Evolutionary conservation across 2,329 filamentous ascomycete genomes (phyloP).

Genomic region (Colletotrichum zoysiae): DNA sequence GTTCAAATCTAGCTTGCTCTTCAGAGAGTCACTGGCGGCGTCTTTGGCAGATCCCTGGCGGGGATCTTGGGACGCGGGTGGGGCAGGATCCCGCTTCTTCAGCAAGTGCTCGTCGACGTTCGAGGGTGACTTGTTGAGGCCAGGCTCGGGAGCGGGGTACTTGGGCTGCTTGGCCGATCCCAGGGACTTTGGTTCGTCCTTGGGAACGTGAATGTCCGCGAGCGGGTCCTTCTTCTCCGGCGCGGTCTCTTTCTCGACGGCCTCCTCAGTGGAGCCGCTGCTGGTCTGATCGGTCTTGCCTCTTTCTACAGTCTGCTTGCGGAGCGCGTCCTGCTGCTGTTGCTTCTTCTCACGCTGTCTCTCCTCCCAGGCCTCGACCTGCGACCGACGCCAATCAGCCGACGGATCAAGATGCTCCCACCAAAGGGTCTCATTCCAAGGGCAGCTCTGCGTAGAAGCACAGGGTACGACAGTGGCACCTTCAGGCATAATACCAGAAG

Average conservation of each 20-base stretch:
- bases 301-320: conserved; percentile 38
- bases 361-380: conserved; percentile 60
- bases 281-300: neutral
- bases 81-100: conserved; percentile 30
- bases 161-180: conserved; percentile 40
- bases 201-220: conserved; percentile 28
- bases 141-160: conserved; percentile 35
- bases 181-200: conserved; percentile 35
- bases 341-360: conserved; percentile 54
- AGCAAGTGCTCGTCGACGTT: conserved; percentile 39
- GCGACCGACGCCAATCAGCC: conserved; percentile 55
- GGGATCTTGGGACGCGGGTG: conserved; percentile 41
- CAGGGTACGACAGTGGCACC: conserved; percentile 63
- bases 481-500: conserved; percentile 76
- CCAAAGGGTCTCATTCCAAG: conserved; percentile 67
- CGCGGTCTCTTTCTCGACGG: neutral
- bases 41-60: conserved; percentile 32
- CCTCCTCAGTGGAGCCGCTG: neutral
- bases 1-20: conserved; percentile 46
- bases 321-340: conserved; percentile 47
- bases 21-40: conserved; percentile 44
- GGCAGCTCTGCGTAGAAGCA: conserved; percentile 58
- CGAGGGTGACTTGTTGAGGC: conserved; percentile 32
- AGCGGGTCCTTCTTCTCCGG: conserved; percentile 30
- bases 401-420: conserved; percentile 62